These are phyloP conservation scores for Aspergillus sp. DNA, from an alignment of 2,329 filamentous ascomycete species.

Conservation along the genomic window DNA sequence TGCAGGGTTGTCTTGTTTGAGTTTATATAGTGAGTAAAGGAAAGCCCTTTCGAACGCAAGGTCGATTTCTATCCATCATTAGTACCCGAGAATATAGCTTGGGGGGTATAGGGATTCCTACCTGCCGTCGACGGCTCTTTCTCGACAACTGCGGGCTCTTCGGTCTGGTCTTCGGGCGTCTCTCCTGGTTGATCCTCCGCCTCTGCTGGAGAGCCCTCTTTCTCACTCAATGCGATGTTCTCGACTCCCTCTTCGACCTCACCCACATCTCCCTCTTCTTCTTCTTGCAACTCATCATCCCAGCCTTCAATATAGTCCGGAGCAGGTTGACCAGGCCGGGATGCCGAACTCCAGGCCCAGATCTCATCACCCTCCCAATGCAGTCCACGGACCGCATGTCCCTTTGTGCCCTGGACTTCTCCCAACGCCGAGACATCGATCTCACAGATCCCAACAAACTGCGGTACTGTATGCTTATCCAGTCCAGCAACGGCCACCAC, in stretches of 20 bases:
- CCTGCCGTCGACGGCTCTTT: conserved; percentile 59
- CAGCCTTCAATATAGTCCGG: conserved; percentile 57
- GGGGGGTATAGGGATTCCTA: conserved; percentile 23
- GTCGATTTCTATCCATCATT: conserved; percentile 59
- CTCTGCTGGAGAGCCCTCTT: conserved; percentile 11
- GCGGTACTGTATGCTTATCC: conserved; percentile 59
- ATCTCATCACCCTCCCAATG: conserved; percentile 70
- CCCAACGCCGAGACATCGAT: conserved; percentile 58
- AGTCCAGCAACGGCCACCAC: conserved; percentile 64
- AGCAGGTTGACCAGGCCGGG: conserved; percentile 51
- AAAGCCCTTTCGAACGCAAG: conserved; percentile 64
- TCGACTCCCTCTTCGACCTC: conserved; percentile 46
- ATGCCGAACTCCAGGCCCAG: conserved; percentile 62
- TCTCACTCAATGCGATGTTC: conserved; percentile 36
- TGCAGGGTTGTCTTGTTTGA: conserved; percentile 55
- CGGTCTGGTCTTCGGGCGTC: conserved; percentile 18
- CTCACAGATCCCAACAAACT: conserved; percentile 64
- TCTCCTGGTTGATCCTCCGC: conserved; percentile 16
- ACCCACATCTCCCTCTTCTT: conserved; percentile 33
- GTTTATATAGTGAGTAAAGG: conserved; percentile 60
- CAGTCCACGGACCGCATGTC: conserved; percentile 63
- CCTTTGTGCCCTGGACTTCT: conserved; percentile 60
- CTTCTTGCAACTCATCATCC: conserved; percentile 32
- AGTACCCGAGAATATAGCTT: conserved; percentile 6
- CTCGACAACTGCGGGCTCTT: conserved; percentile 36